Base-by-base conservation (phyloP, 768 basidiomycete species). In the Podaxis carcinomalis region DNA sequence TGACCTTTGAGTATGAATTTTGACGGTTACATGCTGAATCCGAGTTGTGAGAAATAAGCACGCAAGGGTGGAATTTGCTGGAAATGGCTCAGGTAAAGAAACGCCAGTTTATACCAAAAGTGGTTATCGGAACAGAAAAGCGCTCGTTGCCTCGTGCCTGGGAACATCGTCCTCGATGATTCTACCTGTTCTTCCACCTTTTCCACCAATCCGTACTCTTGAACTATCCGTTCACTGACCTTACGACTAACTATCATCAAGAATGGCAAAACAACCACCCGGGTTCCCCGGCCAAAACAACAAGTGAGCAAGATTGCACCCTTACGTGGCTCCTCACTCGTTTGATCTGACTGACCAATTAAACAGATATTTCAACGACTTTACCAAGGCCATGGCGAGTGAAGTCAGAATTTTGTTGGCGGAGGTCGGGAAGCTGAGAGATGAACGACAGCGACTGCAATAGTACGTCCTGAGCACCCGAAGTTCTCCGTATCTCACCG, bases 371-470 rank as follows among this genome's bases (percentile, higher is more conserved):
- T 77, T 93, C 47, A 88, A 91, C 65, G 90, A 93, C 64, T 93
- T 93, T 72, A 92, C 88, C 68, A 91, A 88, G 68, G 88, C 90
- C 0, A 79, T 93, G 25, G 89, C 92, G 4, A 75, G 78, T 13
- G 92, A 94, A 75, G 89, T 94, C 7, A 83, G 90, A 39, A 84
- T 88, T 71, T 79, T 94, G 23, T 77, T 94, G 23, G 81, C 78
- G 25, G 92, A 94, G 69, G 92, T 93, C 28, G 90, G 91, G 44
- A 87, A 89, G 68, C 77, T 94, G 42, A 81, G 89, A 44, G 89
- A 92, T 67, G 87, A 93, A 68, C 80, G 87, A 58, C 79, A 89
- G 36, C 82, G 82, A 27, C 76, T 93, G 23, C 89, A 93, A 78
- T 85, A 83, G 92, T 93, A 67, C 64, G 91, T 82, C 55, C 28